Evolutionary conservation across 140 eudicot species (phyloP).

Genomic region (Anethum foeniculum): DNA sequence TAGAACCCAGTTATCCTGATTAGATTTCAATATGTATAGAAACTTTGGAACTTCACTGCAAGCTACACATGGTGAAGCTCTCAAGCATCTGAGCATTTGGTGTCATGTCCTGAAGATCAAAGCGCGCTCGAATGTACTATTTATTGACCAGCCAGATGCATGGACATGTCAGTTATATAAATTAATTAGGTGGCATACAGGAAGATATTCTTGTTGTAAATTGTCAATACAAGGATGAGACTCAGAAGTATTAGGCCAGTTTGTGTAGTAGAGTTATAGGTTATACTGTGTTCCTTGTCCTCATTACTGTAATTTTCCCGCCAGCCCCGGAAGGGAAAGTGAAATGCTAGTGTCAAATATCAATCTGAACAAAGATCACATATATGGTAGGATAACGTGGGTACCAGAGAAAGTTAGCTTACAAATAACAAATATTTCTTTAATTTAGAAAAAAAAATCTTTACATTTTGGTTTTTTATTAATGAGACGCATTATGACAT

Average conservation of each 20-base stretch:
- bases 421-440: background rate
- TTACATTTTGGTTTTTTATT: too few relatives aligned
- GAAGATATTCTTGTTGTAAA: background rate
- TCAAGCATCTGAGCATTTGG: background rate
- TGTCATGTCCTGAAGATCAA: background rate
- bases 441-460: too few relatives aligned
- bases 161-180: background rate
- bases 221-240: background rate
- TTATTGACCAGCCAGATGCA: background rate
- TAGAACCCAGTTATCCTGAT: background rate
- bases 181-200: background rate
- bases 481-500: too few relatives aligned
- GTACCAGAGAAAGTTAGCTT: background rate
- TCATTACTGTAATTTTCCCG: background rate
- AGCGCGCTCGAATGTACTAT: background rate
- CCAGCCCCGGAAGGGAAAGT: background rate
- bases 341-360: background rate
- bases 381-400: background rate
- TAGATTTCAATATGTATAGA: background rate
- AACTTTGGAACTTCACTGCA: background rate
- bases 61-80: background rate
- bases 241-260: background rate
- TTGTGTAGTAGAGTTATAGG: background rate
- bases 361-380: background rate
- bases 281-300: background rate